Conservation (phyloP, 2,329 filamentous ascomycete species). For the Botrytis galanthina region DNA sequence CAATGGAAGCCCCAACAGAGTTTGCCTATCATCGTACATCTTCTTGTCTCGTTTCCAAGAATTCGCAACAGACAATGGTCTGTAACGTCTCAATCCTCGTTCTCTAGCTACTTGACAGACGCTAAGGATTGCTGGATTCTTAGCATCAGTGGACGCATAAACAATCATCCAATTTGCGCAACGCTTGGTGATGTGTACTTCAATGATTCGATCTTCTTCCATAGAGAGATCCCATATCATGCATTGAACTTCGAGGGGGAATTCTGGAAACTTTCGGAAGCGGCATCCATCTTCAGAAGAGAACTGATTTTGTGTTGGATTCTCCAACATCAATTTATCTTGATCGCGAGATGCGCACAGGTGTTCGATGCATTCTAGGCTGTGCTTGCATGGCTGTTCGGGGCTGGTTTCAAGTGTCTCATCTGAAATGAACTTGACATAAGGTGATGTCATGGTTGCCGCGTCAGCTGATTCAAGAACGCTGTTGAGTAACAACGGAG, state of each 20-base stretch:
- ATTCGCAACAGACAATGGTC: not conserved
- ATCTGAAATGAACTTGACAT: not conserved
- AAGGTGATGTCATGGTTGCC: not conserved
- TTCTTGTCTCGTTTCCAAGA: conserved; percentile 3
- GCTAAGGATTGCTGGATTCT: not conserved
- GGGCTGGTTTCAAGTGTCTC: not conserved
- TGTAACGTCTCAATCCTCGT: not conserved
- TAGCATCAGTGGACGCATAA: not conserved
- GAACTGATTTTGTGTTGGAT: too few relatives aligned
- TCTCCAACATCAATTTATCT: not conserved
- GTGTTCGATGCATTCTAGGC: not conserved
- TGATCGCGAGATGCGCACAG: not conserved
- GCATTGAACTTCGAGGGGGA: not conserved
- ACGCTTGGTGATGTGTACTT: not conserved
- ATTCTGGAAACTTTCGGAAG: not conserved
- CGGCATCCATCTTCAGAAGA: not conserved
- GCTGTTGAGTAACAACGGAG: not conserved
- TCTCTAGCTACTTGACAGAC: not conserved
- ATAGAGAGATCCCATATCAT: not conserved
- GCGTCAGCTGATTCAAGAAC: not conserved
- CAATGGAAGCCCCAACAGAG: not conserved
- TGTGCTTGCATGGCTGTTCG: not conserved
- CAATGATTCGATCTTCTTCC: not conserved
- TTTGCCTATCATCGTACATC: not conserved
- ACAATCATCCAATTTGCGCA: not conserved